A percentile compares a stretch with the other conserved stretches of the same genome.
Conservation (phyloP, 2,329 filamentous ascomycete species). For the Rutstroemia sydowiana region DNA sequence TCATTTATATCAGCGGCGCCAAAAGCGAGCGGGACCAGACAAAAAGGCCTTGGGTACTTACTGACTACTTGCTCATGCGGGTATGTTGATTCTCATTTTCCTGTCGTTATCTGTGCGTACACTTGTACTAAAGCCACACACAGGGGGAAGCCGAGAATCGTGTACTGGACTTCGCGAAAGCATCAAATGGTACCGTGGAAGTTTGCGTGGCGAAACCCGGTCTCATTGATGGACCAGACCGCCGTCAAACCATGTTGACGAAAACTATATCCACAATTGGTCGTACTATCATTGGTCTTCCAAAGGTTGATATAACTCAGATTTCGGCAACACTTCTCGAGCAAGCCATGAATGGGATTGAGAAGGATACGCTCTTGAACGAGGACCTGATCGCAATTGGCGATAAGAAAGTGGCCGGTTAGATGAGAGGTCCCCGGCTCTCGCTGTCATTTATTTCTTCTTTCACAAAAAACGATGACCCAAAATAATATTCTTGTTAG, state of each 20-base stretch:
- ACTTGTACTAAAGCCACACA: neutral
- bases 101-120: neutral
- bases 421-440: neutral
- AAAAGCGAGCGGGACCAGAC: constrained; percentile 38
- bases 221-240: constrained; percentile 32
- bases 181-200: constrained; percentile 34
- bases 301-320: constrained; percentile 32
- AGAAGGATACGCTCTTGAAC: neutral
- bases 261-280: constrained; percentile 19
- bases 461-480: too few relatives aligned
- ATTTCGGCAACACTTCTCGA: constrained; percentile 38
- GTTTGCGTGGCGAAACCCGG: constrained; percentile 37
- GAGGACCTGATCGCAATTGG: neutral
- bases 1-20: constrained; percentile 43
- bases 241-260: constrained; percentile 13
- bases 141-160: constrained; percentile 41
- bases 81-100: constrained; percentile 30
- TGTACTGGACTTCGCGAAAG: constrained; percentile 35
- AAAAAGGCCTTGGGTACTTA: constrained; percentile 34
- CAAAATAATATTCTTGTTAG: too few relatives aligned
- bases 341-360: constrained; percentile 21
- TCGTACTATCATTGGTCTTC: constrained; percentile 26
- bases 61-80: constrained; percentile 40
- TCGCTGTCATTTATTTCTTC: too few relatives aligned
- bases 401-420: constrained; percentile 15